phyloP scores from a whole-genome alignment of 805 yeast species.

The Aciculoconidium aculeatum region DNA sequence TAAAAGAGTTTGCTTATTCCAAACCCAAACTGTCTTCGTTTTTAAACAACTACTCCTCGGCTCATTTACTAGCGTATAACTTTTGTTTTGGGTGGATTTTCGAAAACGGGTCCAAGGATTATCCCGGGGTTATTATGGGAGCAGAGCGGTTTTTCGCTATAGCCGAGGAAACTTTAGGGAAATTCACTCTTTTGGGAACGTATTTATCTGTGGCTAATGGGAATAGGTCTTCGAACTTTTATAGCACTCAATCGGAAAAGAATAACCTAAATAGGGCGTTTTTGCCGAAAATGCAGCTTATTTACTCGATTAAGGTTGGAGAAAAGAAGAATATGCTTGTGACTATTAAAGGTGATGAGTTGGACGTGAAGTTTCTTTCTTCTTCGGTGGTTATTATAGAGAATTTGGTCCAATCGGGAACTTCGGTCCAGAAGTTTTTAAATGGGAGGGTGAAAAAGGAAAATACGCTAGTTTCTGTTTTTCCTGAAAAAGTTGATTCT shows the following conservation, averaged over 20 bases:
- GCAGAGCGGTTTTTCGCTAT: slow-evolving; percentile 68
- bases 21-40: slow-evolving; percentile 3
- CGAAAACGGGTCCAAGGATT: slow-evolving; percentile 35
- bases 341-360: slow-evolving; percentile 55
- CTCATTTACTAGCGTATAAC: slow-evolving; percentile 56
- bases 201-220: slow-evolving; percentile 72
- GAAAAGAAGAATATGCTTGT: slow-evolving; percentile 39
- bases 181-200: slow-evolving; percentile 61
- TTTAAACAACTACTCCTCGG: slow-evolving; percentile 35
- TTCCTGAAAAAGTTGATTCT: too few species aligned
- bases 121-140: slow-evolving; percentile 76
- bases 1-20: slow-evolving; percentile 3
- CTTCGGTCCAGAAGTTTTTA: slow-evolving; percentile 34
- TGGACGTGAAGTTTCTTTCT: slow-evolving; percentile 62
- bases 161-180: slow-evolving; percentile 56
- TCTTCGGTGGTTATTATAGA: slow-evolving; percentile 52
- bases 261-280: slow-evolving; percentile 54
- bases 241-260: slow-evolving; percentile 41
- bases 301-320: slow-evolving; percentile 32
- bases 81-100: slow-evolving; percentile 79
- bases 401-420: slow-evolving; percentile 41
- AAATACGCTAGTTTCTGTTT: too few species aligned
- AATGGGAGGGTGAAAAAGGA: slow-evolving; percentile 13
- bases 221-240: slow-evolving; percentile 42
- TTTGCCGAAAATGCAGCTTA: slow-evolving; percentile 62